phyloP scores from a whole-genome alignment of 2,329 filamentous ascomycete genomes.

The Monilinia fructigena region DNA sequence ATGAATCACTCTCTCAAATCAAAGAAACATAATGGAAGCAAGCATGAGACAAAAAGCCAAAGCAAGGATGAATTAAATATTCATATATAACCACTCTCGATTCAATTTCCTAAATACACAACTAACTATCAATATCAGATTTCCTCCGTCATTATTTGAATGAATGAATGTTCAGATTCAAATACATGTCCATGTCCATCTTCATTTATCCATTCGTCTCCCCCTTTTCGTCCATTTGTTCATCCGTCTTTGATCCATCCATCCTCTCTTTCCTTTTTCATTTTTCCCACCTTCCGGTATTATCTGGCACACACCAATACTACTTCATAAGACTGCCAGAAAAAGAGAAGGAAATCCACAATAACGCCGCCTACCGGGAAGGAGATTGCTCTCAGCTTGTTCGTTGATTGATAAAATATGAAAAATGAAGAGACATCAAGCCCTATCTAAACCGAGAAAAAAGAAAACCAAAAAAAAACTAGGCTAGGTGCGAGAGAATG shows the following conservation, averaged over 20 bases:
- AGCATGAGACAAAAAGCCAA: not conserved
- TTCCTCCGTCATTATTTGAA: constrained; percentile 10
- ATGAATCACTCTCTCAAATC: not conserved
- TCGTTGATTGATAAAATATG: not conserved
- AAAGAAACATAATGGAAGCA: not conserved
- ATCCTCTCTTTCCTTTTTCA: not conserved
- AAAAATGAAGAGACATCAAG: not conserved
- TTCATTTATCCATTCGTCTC: not conserved
- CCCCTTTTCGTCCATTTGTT: not conserved
- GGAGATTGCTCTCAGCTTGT: constrained; percentile 5
- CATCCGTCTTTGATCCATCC: not conserved
- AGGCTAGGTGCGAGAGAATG: not conserved
- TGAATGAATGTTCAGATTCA: not conserved
- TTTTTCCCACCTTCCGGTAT: not conserved
- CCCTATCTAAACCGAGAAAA: not conserved
- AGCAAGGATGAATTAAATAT: not conserved
- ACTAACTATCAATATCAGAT: not conserved
- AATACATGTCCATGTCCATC: not conserved
- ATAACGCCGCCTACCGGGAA: not conserved
- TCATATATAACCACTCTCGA: not conserved
- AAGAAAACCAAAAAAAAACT: not conserved
- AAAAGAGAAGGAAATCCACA: not conserved
- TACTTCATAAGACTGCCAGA: not conserved
- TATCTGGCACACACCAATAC: not conserved
- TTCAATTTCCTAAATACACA: constrained; percentile 7